These are phyloP conservation scores for Aspergillus sp. DNA, from an alignment of 2,329 filamentous ascomycete genomes.

Conservation along the genomic window DNA sequence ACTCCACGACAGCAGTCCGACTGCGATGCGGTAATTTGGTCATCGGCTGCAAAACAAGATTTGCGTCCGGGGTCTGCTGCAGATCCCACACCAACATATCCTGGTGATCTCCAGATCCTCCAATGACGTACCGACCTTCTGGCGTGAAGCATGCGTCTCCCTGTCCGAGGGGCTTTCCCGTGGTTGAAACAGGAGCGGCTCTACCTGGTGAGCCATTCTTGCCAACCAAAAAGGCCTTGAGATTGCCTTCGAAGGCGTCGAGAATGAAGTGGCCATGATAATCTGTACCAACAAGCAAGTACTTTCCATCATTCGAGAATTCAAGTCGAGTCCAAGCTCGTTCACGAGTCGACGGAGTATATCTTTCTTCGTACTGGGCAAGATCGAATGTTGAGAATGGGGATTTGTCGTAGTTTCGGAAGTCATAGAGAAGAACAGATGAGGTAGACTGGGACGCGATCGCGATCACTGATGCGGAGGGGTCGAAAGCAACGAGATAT, in stretches of 20 bases:
- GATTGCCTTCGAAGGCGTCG: constrained; percentile 83
- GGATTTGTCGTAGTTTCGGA: constrained; percentile 88
- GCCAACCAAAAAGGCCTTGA: constrained; percentile 70
- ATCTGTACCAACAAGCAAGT: constrained; percentile 78
- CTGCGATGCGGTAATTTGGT: constrained; percentile 47
- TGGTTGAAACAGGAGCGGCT: constrained; percentile 51
- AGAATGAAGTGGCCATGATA: constrained; percentile 84
- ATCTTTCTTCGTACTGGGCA: constrained; percentile 55
- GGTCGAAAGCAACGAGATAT: constrained; percentile 85
- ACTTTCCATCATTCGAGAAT: constrained; percentile 94
- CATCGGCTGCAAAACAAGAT: constrained; percentile 51
- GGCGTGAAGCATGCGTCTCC: constrained; percentile 86
- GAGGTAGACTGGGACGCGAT: constrained; percentile 80
- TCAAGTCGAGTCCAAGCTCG: constrained; percentile 81
- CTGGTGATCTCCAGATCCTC: constrained; percentile 66
- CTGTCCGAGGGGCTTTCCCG: constrained; percentile 54
- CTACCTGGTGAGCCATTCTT: constrained; percentile 50
- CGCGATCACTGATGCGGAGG: constrained; percentile 87
- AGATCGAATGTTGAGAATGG: constrained; percentile 88
- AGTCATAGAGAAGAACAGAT: constrained; percentile 83
- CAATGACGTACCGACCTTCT: constrained; percentile 84
- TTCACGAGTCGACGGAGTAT: constrained; percentile 49
- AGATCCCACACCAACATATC: constrained; percentile 88
- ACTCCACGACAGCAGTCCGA: constrained; percentile 73
- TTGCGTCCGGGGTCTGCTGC: constrained; percentile 54